phyloP scores from a whole-genome alignment of 805 yeast genomes.

The Sugiyamaella valdiviana region DNA sequence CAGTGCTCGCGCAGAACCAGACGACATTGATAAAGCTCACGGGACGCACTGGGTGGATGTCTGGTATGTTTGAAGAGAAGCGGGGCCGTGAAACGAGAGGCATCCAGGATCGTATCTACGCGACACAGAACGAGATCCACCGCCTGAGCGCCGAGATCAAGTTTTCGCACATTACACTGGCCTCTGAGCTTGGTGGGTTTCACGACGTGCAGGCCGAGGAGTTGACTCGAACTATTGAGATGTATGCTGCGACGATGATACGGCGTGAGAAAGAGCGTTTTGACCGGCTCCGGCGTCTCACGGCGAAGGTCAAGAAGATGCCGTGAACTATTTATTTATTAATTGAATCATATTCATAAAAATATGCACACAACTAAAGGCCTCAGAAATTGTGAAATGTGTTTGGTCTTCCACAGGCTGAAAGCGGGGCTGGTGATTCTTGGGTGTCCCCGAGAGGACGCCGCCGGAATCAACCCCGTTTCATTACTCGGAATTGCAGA shows the following conservation, averaged over 20 bases:
- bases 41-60: constrained; percentile 27
- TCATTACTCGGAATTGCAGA: constrained; percentile 21
- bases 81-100: constrained; percentile 29
- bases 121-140: constrained; percentile 25
- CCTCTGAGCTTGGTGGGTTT: constrained; percentile 36
- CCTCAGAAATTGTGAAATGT: constrained; percentile 20
- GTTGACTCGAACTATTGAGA: constrained; percentile 22
- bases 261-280: constrained; percentile 20
- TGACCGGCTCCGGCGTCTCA: constrained; percentile 14
- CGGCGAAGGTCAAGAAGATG: constrained; percentile 5
- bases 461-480: background rate
- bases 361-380: constrained; percentile 1
- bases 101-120: constrained; percentile 27
- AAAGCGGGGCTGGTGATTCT: background rate
- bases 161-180: constrained; percentile 32
- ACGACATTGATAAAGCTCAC: constrained; percentile 21
- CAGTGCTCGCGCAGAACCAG: constrained; percentile 19
- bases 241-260: constrained; percentile 18
- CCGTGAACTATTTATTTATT: constrained; percentile 1
- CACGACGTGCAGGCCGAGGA: constrained; percentile 31
- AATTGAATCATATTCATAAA: background rate
- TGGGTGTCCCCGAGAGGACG: background rate
- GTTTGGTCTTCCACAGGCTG: constrained; percentile 13
- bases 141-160: constrained; percentile 29
- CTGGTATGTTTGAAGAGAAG: constrained; percentile 31